A percentile compares a stretch with the other conserved stretches of the same genome.
Conservation (phyloP, 2,329 filamentous ascomycete genomes). For the Lasiodiplodia gonubiensis region DNA sequence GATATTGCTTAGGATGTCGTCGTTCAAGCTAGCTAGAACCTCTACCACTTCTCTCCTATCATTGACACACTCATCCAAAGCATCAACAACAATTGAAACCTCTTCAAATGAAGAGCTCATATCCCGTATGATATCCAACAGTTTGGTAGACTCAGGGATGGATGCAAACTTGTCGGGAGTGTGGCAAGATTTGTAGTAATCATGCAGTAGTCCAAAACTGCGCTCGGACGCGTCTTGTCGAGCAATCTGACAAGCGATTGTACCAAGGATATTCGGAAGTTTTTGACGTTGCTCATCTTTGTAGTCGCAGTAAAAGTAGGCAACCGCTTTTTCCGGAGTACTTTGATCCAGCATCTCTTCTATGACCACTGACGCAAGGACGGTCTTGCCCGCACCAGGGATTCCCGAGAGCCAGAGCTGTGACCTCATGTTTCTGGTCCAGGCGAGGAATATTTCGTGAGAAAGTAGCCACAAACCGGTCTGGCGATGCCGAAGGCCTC, state of each 20-base stretch:
- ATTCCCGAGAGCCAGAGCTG: slow-evolving; percentile 1
- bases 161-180: not conserved
- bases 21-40: not conserved
- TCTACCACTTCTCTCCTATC: slow-evolving; percentile 28
- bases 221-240: slow-evolving; percentile 35
- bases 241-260: slow-evolving; percentile 40
- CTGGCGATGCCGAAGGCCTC: not conserved
- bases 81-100: slow-evolving; percentile 38
- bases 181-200: slow-evolving; percentile 29
- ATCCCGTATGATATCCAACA: slow-evolving; percentile 27
- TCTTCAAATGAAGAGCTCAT: slow-evolving; percentile 31
- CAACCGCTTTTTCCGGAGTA: slow-evolving; percentile 1
- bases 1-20: not conserved
- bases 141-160: not conserved
- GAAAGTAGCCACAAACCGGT: not conserved
- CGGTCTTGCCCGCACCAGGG: slow-evolving; percentile 2
- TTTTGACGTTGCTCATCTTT: slow-evolving; percentile 33
- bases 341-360: not conserved
- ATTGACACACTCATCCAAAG: slow-evolving; percentile 36
- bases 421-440: not conserved
- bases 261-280: slow-evolving; percentile 35
- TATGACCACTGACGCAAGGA: not conserved
- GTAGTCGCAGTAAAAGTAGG: slow-evolving; percentile 44
- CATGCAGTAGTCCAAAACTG: slow-evolving; percentile 31
- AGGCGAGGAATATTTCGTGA: not conserved